A percentile compares a stretch with the other conserved stretches of the same genome.
phyloP scores from a whole-genome alignment of 345 rosid genomes.

The Angophora floribunda region DNA sequence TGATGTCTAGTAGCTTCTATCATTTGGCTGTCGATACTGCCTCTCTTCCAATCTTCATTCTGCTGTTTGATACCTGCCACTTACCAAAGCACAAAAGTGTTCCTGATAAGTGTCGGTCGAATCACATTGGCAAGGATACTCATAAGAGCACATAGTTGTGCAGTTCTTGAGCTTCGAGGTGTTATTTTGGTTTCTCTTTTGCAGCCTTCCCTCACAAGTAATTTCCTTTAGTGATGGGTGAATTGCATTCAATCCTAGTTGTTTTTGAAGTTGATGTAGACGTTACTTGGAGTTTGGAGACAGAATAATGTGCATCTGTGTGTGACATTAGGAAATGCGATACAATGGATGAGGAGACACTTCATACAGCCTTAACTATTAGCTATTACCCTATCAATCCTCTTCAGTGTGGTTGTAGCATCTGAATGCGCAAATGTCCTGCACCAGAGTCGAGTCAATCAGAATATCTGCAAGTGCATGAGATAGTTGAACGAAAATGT shows the following conservation, averaged over 20 bases:
- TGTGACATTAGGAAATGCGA: neutral
- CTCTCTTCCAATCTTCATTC: neutral
- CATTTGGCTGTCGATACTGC: neutral
- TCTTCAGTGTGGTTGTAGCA: neutral
- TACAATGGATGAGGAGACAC: neutral
- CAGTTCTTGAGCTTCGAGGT: neutral
- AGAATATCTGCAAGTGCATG: neutral
- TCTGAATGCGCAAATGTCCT: neutral
- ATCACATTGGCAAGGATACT: neutral
- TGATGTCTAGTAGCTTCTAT: neutral
- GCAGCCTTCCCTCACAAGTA: neutral
- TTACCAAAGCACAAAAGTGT: neutral
- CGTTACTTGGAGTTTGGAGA: neutral
- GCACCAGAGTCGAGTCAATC: neutral
- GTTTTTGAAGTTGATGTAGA: neutral
- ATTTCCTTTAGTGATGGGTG: neutral
- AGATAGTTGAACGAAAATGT: neutral
- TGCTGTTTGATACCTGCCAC: neutral
- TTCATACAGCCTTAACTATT: neutral
- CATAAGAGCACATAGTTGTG: neutral
- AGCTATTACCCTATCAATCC: neutral
- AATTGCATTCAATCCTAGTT: neutral
- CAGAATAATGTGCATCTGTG: neutral
- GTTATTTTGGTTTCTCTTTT: neutral
- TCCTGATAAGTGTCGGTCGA: neutral